Evolutionary conservation across 2,329 filamentous ascomycete genomes (phyloP).

Genomic region (Calonectria pteridis): DNA sequence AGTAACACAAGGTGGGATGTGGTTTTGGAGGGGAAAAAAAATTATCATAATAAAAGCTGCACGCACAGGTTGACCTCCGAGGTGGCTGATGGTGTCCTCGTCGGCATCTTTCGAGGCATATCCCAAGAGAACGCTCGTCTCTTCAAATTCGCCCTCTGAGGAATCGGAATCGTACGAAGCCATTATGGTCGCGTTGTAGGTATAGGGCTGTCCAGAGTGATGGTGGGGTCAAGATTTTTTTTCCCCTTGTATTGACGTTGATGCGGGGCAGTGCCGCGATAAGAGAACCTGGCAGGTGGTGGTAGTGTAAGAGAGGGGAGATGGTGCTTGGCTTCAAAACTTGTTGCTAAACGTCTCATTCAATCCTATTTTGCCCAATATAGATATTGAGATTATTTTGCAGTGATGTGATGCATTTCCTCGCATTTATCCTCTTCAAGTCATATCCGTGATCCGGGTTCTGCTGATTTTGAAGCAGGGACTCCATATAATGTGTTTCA

Average conservation of each 20-base stretch:
- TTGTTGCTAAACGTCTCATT: background rate
- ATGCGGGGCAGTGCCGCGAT: conserved; percentile 47
- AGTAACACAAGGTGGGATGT: conserved; percentile 27
- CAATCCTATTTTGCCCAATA: background rate
- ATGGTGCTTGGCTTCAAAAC: background rate
- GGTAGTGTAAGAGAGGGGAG: background rate
- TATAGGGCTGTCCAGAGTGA: conserved; percentile 36
- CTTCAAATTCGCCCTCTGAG: conserved; percentile 76
- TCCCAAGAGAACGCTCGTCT: conserved; percentile 90
- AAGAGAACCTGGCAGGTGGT: conserved; percentile 13
- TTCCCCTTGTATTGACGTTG: conserved; percentile 40
- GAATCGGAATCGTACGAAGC: conserved; percentile 90
- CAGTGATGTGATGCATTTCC: background rate
- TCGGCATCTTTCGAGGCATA: conserved; percentile 86
- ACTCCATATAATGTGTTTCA: background rate
- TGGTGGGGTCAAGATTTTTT: conserved; percentile 59
- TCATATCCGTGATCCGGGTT: background rate
- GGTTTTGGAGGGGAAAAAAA: background rate
- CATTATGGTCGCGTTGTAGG: conserved; percentile 60
- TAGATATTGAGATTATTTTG: background rate
- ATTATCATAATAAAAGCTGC: conserved; percentile 33
- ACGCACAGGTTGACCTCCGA: conserved; percentile 88
- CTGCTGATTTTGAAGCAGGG: background rate
- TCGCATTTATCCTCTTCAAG: background rate
- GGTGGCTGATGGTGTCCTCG: conserved; percentile 86